Base-by-base conservation (phyloP, 2,329 filamentous ascomycete genomes). In the Plectosphaerella cucumerina region DNA sequence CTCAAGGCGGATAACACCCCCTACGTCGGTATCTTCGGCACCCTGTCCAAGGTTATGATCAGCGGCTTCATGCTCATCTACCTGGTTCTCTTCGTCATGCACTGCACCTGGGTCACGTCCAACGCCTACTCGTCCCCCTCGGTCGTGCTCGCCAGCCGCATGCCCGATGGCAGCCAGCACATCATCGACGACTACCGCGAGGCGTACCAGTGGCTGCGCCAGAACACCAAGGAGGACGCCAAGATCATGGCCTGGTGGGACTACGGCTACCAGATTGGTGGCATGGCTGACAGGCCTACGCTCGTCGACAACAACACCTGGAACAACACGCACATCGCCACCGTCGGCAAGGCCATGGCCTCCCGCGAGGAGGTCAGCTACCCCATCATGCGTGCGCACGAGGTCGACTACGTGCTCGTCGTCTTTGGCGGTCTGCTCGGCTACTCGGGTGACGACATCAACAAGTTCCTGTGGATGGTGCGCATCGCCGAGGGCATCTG, bases 221-320 rank as follows among this genome's bases (percentile, higher is more conserved):
- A 99, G 72, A 99, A 99, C 77, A 99, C 95, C 10, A 81, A 87
- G 54, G 82, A 93, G 59, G 89, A 97, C 62, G 92, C 95, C 65
- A 99, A 97, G 81, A 88, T 99, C 67, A 97, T 97, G 93, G 94
- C 92, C 1, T 99, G 94, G 94, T 99, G 94, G 94, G 94, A 99
- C 69, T 99, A 99, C 65, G 94, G 94, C 58, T 99, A 99, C 76
- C 94, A 99, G 74, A 99, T 99, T 70, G 94, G 94, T 74, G 94
- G 94, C 59, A 99, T 99, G 94, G 94, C 94, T 47, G 94, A 99
- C 70, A 84, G 94, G 50, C 94, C 94, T 33, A 99, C 94, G 1
- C 80, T 99, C 33, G 94, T 99, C 33, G 94, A 99, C 77, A 99
- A 99, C 79, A 99, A 99, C 76, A 99, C 94, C 2, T 99, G 94